Evolutionary conservation across 768 basidiomycete genomes (phyloP), one percentile per base, ranked within the genome.

Genomic region (Lactifluus piperatus): DNA sequence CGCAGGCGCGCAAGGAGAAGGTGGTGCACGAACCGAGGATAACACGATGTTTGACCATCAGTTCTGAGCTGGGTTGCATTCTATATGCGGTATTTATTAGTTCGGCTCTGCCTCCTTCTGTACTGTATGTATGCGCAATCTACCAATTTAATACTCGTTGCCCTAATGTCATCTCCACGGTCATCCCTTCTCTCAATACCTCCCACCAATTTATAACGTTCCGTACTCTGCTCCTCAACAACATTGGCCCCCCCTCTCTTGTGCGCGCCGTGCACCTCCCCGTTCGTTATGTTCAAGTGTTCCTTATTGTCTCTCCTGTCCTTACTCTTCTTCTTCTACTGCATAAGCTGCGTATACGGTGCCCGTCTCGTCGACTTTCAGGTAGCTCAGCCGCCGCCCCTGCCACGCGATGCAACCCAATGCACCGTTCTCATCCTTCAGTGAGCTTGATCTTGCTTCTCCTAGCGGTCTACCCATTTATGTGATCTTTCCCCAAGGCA

Each of bases 1-100:
- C 94, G 89, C 86, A 70, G 53, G n/a, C 11, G 46, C 26, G 18
- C 53, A 60, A 10, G 91, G 88, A 77, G 97, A 97, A 76, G 97
- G 97, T 75, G 94, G 95, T 71, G 94, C 95, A 64, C 95, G 94
- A 82, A 94, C 95, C 53, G 97, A 97, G 74, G 94, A 97, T 70
- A 91, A 91, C 8, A 94, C 93, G 59, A 97, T 97, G 77, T 98
- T 99, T 72, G 95, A 97, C 44, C 60, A 61, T 45, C 54, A 56
- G 43, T 61, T 61, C 50, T 61, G 45, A 56, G n/a, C n/a, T n/a
- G n/a, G n/a, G n/a, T n/a, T n/a, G n/a, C n/a, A n/a, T 34, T 34
- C 34, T 34, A 22, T 39, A 39, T 16, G 16, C 16, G 16, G 16
- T 7, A 39, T 18, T 39, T 18, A 39, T 7, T 39, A 39, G 37